Evolutionary conservation across 495 filamentous ascomycete species (phyloP), one percentile per base, ranked within the genome.

Genomic region (Amphirosellinia nigrospora): DNA sequence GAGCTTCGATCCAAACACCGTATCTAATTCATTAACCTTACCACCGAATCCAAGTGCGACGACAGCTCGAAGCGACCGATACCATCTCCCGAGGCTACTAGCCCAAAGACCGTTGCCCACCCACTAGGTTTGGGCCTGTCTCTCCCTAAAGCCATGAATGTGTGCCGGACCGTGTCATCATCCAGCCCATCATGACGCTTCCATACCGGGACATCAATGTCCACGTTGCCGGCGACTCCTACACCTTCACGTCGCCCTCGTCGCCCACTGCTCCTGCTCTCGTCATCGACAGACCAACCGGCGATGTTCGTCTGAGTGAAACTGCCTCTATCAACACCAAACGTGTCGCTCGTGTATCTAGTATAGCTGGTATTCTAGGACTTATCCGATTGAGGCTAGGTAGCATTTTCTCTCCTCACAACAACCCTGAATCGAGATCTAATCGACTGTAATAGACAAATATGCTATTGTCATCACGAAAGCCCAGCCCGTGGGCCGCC

Each of bases 401-500:
- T 97, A 87, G 72, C 73, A 13, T 8, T n/a, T 39, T 28, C 30
- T 39, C 23, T 65, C 39, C 61, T 36, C n/a, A 28, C 23, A 19
- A 55, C 9, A 23, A 45, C 63, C 43, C 46, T 38, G 8, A 43
- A 64, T 66, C 26, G 50, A n/a, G 19, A 30, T 52, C 36, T 70
- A 21, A 56, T 74, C 73, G 48, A 77, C 69, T 46, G 60, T 11
- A 15, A 7, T 72, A 98, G 96, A 98, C 82, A 98, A 96, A 80
- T 99, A 99, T 82, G 90, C 96, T 74, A 93, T 99, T 74, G 87
- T 95, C 76, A 97, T 99, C 78, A 97, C 94, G 63, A 98, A 98
- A 81, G 91, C 94, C 32, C 88, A 94, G 79, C 93, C 93, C 23
- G 89, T 99, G 81, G 96, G 96, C 34, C 88, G 94, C 30, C 85